Evolutionary conservation across 148 eudicot genomes (phyloP).

Genomic region (Fallopia convolvulus): DNA sequence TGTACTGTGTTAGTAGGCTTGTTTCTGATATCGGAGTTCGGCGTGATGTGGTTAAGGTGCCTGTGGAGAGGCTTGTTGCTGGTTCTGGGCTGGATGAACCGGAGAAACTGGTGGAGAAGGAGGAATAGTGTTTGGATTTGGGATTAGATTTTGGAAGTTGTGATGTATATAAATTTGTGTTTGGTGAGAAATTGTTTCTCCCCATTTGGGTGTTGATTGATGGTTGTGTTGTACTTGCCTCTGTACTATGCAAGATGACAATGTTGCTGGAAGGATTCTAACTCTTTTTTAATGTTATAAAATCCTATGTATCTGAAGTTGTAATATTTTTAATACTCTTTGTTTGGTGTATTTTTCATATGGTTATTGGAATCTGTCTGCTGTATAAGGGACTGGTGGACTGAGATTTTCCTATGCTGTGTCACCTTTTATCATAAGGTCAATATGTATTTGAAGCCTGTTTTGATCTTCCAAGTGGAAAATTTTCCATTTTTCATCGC

Average conservation of each 20-base stretch:
- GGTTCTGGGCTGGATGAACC: slow-evolving; percentile 16
- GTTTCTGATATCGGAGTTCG: slow-evolving; percentile 73
- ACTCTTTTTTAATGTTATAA: not conserved
- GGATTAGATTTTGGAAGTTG: not conserved
- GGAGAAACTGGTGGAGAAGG: slow-evolving; percentile 2
- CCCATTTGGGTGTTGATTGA: not conserved
- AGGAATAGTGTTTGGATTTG: not conserved
- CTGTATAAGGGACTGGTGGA: no score
- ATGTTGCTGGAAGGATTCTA: not conserved
- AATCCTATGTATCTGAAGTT: not conserved
- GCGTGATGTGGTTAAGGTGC: slow-evolving; percentile 66
- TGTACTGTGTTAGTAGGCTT: slow-evolving; percentile 65
- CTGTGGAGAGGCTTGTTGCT: slow-evolving; percentile 65
- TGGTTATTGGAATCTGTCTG: no score
- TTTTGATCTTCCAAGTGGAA: no score
- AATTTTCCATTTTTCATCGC: no score
- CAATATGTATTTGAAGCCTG: no score
- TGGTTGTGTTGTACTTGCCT: not conserved
- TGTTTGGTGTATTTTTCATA: no score
- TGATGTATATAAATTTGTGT: not conserved
- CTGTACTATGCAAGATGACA: not conserved
- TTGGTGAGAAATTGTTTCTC: not conserved
- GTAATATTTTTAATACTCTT: not conserved
- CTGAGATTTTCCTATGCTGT: no score
- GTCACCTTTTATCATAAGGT: no score